Percentiles rank a stretch among this genome's conserved stretches.
phyloP scores from a whole-genome alignment of 2,329 filamentous ascomycete genomes.

The Stemphylium lycopersici region DNA sequence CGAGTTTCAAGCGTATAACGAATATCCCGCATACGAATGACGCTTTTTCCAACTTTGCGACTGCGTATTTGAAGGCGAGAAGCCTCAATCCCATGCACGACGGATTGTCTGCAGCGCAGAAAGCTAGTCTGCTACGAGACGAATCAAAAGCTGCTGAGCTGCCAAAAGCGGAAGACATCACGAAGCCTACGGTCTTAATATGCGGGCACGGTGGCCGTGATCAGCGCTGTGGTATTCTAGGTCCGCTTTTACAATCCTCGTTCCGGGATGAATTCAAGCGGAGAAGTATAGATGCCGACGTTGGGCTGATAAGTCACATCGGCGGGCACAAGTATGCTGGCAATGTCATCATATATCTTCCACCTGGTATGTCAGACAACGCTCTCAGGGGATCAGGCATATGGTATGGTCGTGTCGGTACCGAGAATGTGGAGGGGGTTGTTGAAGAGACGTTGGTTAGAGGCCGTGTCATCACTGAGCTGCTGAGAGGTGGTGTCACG shows the following conservation, averaged over 20 bases:
- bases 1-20: constrained; percentile 81
- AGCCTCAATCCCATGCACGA: constrained; percentile 68
- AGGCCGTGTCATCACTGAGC: constrained; percentile 71
- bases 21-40: constrained; percentile 69
- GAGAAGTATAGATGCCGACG: constrained; percentile 61
- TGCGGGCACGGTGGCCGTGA: constrained; percentile 89
- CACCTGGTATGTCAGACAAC: constrained; percentile 59
- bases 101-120: constrained; percentile 60
- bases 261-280: constrained; percentile 67
- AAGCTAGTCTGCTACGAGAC: constrained; percentile 54
- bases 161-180: constrained; percentile 58
- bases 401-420: constrained; percentile 82
- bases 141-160: constrained; percentile 56
- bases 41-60: constrained; percentile 62
- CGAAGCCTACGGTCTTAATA: constrained; percentile 66
- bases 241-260: constrained; percentile 72
- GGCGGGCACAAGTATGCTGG: constrained; percentile 87
- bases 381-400: constrained; percentile 73
- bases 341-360: constrained; percentile 82
- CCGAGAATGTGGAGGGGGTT: constrained; percentile 76
- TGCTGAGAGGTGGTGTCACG: constrained; percentile 73
- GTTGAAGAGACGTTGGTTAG: constrained; percentile 71
- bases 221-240: constrained; percentile 78
- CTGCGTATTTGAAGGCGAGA: constrained; percentile 69
- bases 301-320: constrained; percentile 78